Evolutionary conservation across 805 yeast genomes (phyloP).

Genomic region (Komagataella pastoris): DNA sequence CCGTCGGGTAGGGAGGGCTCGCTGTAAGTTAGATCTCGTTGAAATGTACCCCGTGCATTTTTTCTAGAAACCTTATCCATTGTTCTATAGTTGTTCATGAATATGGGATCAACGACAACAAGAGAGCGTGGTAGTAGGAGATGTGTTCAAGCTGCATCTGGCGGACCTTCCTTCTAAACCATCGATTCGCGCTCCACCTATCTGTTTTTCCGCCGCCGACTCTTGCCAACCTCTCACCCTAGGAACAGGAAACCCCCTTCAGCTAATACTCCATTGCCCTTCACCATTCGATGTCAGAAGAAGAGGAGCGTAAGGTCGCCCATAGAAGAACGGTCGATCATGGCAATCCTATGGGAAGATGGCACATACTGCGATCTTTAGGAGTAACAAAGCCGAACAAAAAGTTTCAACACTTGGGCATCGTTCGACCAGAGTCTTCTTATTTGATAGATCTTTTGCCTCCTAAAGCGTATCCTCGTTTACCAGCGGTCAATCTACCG

Average conservation of each 20-base stretch:
- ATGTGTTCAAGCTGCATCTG: neutral
- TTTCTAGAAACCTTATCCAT: neutral
- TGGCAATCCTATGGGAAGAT: slow-evolving; percentile 61
- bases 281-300: neutral
- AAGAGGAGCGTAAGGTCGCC: slow-evolving; percentile 25
- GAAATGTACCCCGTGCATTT: neutral
- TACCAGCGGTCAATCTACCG: slow-evolving; percentile 47
- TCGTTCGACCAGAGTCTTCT: slow-evolving; percentile 55
- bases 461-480: slow-evolving; percentile 39
- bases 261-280: neutral
- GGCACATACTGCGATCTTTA: slow-evolving; percentile 34
- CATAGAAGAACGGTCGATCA: slow-evolving; percentile 67
- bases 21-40: neutral
- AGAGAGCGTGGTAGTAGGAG: neutral
- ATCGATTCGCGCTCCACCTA: neutral
- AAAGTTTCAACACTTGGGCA: slow-evolving; percentile 24
- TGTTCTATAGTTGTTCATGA: neutral
- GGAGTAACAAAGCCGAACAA: slow-evolving; percentile 22
- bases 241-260: neutral
- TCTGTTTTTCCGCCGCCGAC: neutral
- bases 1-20: neutral
- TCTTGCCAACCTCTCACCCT: neutral
- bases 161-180: neutral
- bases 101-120: neutral
- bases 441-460: slow-evolving; percentile 55